A percentile compares a stretch with the other conserved stretches of the same genome.
These are phyloP conservation scores for Fusarium denticulatum DNA, from an alignment of 2,329 filamentous ascomycete species.

Conservation along the genomic window DNA sequence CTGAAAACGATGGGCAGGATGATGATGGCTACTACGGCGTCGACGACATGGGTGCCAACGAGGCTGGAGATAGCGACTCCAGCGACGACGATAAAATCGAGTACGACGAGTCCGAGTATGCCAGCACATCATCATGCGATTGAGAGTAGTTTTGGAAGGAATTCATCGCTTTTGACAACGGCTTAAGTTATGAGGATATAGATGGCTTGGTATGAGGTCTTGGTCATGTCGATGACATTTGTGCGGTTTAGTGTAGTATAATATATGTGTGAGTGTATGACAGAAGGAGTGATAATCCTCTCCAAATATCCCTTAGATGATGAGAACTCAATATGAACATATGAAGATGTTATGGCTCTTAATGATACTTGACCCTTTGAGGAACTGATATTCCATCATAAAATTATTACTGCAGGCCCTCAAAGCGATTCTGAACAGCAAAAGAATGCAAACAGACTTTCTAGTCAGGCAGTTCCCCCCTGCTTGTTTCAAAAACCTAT, in stretches of 20 bases:
- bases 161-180: not conserved
- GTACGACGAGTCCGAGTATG: conserved; percentile 42
- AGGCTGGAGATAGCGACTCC: conserved; percentile 29
- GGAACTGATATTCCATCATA: not conserved
- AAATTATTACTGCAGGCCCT: not conserved
- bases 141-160: not conserved
- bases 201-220: not conserved
- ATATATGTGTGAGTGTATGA: not conserved
- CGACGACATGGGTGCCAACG: conserved; percentile 43
- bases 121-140: conserved; percentile 5
- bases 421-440: not conserved
- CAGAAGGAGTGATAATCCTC: not conserved
- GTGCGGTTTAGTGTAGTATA: not conserved
- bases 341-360: not conserved
- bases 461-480: not conserved
- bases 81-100: conserved; percentile 38
- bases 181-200: not conserved
- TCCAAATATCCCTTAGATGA: not conserved
- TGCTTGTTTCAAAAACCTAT: not conserved
- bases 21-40: conserved; percentile 37
- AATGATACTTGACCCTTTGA: not conserved
- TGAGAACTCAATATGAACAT: not conserved
- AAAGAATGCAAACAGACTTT: not conserved
- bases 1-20: conserved; percentile 2
- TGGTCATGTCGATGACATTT: not conserved